A percentile compares a stretch with the other conserved stretches of the same genome.
Conservation (phyloP, 106 monocot species). For the Agapanthus africanus region DNA sequence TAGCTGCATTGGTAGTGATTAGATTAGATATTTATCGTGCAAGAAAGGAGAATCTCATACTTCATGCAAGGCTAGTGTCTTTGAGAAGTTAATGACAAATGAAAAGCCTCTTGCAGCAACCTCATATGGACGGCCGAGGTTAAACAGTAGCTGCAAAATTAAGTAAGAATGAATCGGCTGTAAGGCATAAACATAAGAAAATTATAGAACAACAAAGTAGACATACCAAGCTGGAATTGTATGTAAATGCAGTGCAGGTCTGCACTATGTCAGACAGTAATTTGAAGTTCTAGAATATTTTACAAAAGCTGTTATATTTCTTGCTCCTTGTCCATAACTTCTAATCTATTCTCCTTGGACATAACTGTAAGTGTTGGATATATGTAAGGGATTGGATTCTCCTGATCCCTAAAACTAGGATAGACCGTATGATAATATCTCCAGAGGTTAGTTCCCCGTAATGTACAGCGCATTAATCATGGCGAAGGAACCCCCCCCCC, state of each 20-base stretch:
- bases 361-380: neutral
- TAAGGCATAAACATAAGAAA: neutral
- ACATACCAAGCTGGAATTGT: neutral
- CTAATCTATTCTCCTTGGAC: neutral
- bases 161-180: neutral
- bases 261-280: too few species aligned
- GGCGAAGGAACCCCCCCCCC: too few species aligned
- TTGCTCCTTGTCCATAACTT: neutral
- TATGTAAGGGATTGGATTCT: neutral
- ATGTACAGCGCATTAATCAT: too few species aligned
- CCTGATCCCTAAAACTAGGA: neutral
- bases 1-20: neutral
- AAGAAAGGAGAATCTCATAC: slow-evolving; percentile 30
- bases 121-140: slow-evolving; percentile 73
- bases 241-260: too few species aligned
- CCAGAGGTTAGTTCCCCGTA: neutral
- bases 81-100: slow-evolving; percentile 86
- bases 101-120: slow-evolving; percentile 82
- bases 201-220: neutral
- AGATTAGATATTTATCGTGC: neutral
- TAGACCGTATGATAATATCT: neutral
- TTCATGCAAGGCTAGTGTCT: slow-evolving; percentile 67
- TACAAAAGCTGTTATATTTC: neutral
- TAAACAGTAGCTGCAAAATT: slow-evolving; percentile 74
- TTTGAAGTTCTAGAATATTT: neutral